Evolutionary conservation across 345 rosid genomes (phyloP), one percentile per base, ranked within the genome.

Genomic region (Acer negundo): DNA sequence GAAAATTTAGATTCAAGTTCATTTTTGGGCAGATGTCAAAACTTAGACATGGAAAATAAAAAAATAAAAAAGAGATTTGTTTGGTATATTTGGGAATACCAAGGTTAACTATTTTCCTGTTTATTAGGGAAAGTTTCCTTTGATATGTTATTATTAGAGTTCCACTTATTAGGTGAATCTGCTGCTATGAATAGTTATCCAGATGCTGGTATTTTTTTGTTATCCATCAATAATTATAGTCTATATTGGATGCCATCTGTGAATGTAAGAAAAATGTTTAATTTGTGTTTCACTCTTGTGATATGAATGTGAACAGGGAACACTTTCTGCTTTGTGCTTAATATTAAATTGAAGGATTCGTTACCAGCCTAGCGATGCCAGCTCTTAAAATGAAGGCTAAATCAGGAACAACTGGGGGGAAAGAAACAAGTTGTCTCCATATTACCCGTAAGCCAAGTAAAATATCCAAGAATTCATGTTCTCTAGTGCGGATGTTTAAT

Each of bases 371-470:
- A 79, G 82, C 88, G 83, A 89, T 90, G 94, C 94, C 94, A 80
- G 81, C 91, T 17, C 55, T 84, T 80, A 86, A 83, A 81, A 88
- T 89, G 92, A 89, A 89, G 87, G 67, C 83, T 79, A 90, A 85
- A 76, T 61, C 76, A 75, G 80, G 85, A 82, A 75, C 68, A 46
- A 82, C 79, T 40, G 72, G 86, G 78, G 49, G 79, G 79, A 77
- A 80, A 79, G 92, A 85, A 84, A 83, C 79, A 64, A 80, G 73
- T 51, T 79, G 84, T 82, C 90, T 89, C 61, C 80, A 77, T 76
- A 86, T 90, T 70, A 78, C 89, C 62, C 85, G 75, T 53, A 87
- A 82, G 75, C 89, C 94, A 46, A 84, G 84, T 72, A 71, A 78
- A 67, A 85, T 90, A 65, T 84, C 86, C 70, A 89, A 90, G 76